Conservation (phyloP, 2,329 filamentous ascomycete species). For the Nothopassalora personata region DNA sequence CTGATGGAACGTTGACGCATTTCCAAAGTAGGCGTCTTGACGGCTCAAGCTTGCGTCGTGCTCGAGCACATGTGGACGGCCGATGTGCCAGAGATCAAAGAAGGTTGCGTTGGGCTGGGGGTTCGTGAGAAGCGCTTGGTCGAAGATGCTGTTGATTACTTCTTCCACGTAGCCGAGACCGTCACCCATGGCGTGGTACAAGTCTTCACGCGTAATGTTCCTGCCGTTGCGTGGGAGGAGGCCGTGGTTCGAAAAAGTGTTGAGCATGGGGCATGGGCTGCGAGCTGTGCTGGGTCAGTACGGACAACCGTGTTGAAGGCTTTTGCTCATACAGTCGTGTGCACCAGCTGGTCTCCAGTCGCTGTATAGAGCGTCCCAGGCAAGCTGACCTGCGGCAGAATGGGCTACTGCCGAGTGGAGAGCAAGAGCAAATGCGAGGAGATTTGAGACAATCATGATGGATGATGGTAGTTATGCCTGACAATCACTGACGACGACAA, state of each 20-base stretch:
- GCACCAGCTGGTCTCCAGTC: background rate
- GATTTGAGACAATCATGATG: background rate
- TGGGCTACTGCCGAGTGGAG: background rate
- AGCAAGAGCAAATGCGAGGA: background rate
- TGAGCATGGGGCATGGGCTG: background rate
- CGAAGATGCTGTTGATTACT: background rate
- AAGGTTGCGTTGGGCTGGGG: background rate
- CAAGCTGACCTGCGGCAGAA: background rate
- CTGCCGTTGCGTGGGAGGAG: background rate
- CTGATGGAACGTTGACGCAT: conserved; percentile 49
- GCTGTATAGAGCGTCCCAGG: background rate
- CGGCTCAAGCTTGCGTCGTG: conserved; percentile 33
- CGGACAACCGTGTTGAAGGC: background rate
- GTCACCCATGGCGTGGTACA: background rate
- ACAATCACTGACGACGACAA: no score
- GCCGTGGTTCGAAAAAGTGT: background rate
- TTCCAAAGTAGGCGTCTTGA: conserved; percentile 47
- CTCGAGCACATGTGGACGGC: background rate
- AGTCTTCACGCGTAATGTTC: background rate
- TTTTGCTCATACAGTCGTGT: background rate
- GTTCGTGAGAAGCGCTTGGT: background rate
- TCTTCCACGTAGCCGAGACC: background rate
- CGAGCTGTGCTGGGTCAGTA: background rate
- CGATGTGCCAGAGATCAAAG: background rate
- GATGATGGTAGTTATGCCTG: background rate